These are phyloP conservation scores for Fomitopsis palustris DNA, from an alignment of 1,284 basidiomycete species.

Conservation along the genomic window DNA sequence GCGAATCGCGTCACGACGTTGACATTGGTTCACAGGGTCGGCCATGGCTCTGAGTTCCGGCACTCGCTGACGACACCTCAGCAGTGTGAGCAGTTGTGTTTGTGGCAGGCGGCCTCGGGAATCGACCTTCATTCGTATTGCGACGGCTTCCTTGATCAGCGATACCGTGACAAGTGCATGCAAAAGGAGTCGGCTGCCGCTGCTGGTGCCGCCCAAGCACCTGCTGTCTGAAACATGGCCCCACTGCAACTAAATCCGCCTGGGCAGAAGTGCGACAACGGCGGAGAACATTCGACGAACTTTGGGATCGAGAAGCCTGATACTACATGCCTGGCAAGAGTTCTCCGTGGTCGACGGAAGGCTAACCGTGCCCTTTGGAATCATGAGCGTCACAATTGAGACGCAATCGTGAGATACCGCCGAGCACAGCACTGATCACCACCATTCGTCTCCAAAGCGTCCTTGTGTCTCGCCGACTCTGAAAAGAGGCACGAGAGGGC, in stretches of 20 bases:
- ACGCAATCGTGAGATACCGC: background rate
- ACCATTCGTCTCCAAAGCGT: background rate
- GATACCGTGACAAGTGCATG: background rate
- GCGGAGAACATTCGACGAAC: background rate
- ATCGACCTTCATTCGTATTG: background rate
- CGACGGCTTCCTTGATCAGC: background rate
- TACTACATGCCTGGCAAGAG: background rate
- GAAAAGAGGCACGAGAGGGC: no score
- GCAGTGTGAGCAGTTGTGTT: background rate
- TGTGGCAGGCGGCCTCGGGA: background rate
- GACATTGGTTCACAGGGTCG: background rate
- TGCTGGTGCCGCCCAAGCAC: background rate
- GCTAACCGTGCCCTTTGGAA: background rate
- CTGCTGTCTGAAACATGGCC: background rate
- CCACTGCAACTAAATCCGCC: background rate
- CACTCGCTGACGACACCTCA: background rate
- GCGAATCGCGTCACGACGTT: background rate
- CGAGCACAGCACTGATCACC: background rate
- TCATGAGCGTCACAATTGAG: background rate
- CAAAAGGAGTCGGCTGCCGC: background rate
- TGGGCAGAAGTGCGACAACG: background rate
- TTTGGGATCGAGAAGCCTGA: background rate
- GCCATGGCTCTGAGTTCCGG: background rate
- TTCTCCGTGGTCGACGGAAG: background rate
- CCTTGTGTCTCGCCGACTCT: background rate